Base-by-base conservation (phyloP, 768 basidiomycete species). In the Coprinopsis cinerea region DNA sequence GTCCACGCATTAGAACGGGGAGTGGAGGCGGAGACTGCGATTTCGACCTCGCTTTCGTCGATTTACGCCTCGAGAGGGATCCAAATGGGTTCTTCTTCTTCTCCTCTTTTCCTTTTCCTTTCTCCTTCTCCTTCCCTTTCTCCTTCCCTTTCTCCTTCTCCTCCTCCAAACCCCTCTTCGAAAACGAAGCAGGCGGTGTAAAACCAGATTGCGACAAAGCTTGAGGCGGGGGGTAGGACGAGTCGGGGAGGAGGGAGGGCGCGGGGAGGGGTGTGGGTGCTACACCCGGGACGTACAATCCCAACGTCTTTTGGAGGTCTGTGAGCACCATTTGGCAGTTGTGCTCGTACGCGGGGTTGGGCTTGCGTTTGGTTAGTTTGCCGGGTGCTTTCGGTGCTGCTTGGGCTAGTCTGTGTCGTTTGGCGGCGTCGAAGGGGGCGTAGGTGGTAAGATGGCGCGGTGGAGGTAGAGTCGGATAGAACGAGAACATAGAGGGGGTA, bases 281-380 rank as follows among this genome's bases (percentile, higher is more conserved):
- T 32, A 15, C 7, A 32, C 30, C 30, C 7, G 30, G 30, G 30
- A 9, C 15, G 30, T 23, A 22, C 3, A 30, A 18, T 14, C 4
- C 28, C 5, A 46, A 15, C 13, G 44, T 28, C 32, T 32, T 46
- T 24, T 47, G 36, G 23, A 48, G 26, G 15, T 48, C 47, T 4
- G 13, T 15, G 5, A 36, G 35, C 10, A 39, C 5, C 22, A 27
- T 18, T 1, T 13, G 22, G 35, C 47, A 36, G 22, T 39, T 24
- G 4, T 36, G 47, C 4, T 36, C 25, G 23, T 35, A 48, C 23
- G 35, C 36, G 2, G 47, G 36, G 24, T 35, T 39, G n/a, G 26
- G 11, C 26, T 36, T 39, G 47, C 47, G 32, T 27, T 48, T 48
- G 47, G 36, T 35, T 3, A 36, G 47, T 39, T 39, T 39, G 36